Base-by-base conservation (phyloP, 2,329 filamentous ascomycete species). In the Monosporascus ibericus region DNA sequence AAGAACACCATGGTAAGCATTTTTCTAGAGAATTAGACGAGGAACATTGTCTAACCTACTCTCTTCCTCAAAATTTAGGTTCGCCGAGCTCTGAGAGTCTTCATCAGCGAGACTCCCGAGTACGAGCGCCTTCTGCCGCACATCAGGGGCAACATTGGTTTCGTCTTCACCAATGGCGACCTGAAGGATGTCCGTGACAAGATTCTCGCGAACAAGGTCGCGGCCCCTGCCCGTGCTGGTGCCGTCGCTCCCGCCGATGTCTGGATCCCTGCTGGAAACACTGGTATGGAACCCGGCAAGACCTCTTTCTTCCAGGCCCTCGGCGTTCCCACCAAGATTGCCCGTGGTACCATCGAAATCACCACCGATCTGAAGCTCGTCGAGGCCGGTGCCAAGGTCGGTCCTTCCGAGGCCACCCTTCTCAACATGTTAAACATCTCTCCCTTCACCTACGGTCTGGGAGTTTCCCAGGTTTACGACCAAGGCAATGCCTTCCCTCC, bases 281-380 rank as follows among this genome's bases (percentile, higher is more conserved):
- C 94, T 70, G 94, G 94, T 81, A 99, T 99, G 94, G 94, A 99
- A 79, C 95, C 94, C 74, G 95, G 95, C 78, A 99, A 99, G 89
- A 99, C 94, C 72, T 97, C 94, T 74, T 99, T 99, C 91, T 99
- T 99, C 92, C 94, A 99, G 87, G 94, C 94, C 70, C 94, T 99
- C 78, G 92, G 92, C 90, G 91, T 99, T 74, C 94, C 94, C 73
- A 99, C 94, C 85, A 99, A 99, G 91, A 99, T 99, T 80, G 94
- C 94, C 74, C 94, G 94, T 95, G 95, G 94, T 95, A 99, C 94
- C 80, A 99, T 99, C 80, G 94, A 99, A 90, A 99, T 99, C 73
- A 96, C 92, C 61, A 82, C 86, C 69, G 94, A 99, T 73, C 83
- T 99, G 69, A 97, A 96, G 89, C 89, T 99, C 75, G 88, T 97